phyloP scores from a whole-genome alignment of 495 filamentous ascomycete species.

The Tuber indicum region DNA sequence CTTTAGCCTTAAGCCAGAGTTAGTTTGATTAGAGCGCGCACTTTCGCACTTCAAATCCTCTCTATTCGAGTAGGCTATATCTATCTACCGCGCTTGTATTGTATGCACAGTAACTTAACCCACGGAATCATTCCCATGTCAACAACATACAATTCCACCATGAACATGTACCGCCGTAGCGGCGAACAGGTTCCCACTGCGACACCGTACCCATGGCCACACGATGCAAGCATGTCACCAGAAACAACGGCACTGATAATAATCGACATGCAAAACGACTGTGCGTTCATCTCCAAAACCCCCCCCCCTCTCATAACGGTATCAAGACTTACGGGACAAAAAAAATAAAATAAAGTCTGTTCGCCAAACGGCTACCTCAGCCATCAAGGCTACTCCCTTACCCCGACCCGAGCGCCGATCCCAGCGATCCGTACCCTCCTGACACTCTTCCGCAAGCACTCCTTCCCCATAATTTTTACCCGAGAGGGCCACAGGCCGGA shows the following conservation, averaged over 20 bases:
- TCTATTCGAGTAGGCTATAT: neutral
- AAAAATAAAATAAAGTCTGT: constrained; percentile 49
- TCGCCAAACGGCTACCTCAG: constrained; percentile 54
- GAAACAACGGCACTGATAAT: constrained; percentile 60
- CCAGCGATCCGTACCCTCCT: constrained; percentile 45
- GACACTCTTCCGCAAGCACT: constrained; percentile 10
- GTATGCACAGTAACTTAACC: neutral
- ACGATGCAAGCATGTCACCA: constrained; percentile 53
- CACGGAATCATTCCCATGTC: neutral
- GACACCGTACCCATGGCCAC: constrained; percentile 58
- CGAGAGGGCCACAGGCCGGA: constrained; percentile 63
- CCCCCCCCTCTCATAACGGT: neutral
- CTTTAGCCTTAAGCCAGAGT: neutral
- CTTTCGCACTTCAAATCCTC: neutral
- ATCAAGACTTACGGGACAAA: constrained; percentile 24
- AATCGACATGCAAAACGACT: constrained; percentile 70
- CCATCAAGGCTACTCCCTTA: constrained; percentile 56
- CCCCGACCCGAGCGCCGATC: constrained; percentile 51
- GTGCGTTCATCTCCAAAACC: constrained; percentile 43
- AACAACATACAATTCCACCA: neutral
- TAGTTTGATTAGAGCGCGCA: neutral
- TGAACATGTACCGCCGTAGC: neutral
- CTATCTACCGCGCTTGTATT: neutral
- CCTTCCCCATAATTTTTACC: constrained; percentile 56
- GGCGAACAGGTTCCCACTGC: constrained; percentile 32